Evolutionary conservation across 352 stramenopile genomes (phyloP).

Genomic region (Thraustochytrium striatum): DNA sequence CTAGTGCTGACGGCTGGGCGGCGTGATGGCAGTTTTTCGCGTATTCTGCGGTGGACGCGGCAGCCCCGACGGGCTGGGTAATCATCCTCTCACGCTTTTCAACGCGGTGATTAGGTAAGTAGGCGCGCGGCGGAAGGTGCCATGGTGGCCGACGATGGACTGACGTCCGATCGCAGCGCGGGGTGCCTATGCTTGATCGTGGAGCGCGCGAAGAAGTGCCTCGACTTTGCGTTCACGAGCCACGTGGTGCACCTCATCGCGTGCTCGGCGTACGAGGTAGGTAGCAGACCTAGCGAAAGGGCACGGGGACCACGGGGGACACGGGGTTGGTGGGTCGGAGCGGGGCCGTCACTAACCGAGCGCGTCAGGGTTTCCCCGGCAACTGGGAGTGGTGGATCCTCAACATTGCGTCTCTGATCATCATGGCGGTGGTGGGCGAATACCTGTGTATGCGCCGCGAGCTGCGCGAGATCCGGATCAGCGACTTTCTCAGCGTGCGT

Average conservation of each 20-base stretch:
- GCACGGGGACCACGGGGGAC: no score
- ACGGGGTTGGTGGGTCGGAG: no score
- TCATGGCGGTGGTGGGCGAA: constrained; percentile 75
- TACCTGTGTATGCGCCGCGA: constrained; percentile 77
- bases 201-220: constrained; percentile 79
- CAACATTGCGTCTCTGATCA: constrained; percentile 63
- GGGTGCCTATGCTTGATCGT: constrained; percentile 72
- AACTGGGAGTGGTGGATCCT: constrained; percentile 79
- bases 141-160: neutral
- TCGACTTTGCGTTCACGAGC: constrained; percentile 80
- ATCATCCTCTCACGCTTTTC: constrained; percentile 31
- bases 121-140: constrained; percentile 58
- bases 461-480: constrained; percentile 77
- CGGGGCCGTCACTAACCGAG: neutral
- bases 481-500: constrained; percentile 66
- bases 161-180: constrained; percentile 52
- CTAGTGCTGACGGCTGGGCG: no score
- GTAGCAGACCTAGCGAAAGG: no score
- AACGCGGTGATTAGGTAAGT: constrained; percentile 41
- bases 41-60: constrained; percentile 16
- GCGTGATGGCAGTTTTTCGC: constrained; percentile 19
- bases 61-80: constrained; percentile 25
- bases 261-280: constrained; percentile 73
- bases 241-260: constrained; percentile 76
- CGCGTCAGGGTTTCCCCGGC: constrained; percentile 68